phyloP scores from a whole-genome alignment of 371 early-diverging fungal genomes.

The Mucor piriformis region DNA sequence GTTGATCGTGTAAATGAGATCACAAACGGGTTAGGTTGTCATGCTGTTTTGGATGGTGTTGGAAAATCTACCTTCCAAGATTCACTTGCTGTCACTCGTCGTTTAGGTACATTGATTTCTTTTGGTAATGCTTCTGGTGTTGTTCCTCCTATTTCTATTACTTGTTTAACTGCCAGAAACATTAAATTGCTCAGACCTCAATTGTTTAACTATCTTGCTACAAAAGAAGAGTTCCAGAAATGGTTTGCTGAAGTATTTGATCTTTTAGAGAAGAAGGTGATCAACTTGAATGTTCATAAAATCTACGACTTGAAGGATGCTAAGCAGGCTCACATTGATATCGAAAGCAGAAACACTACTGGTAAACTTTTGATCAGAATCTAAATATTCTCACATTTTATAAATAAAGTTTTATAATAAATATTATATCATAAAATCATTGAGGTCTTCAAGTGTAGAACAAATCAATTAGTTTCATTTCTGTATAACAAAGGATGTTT shows the following conservation, averaged over 20 bases:
- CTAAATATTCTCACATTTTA: too few species aligned
- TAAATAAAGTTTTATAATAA: too few species aligned
- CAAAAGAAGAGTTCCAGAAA: slow-evolving; percentile 69
- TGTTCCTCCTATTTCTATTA: slow-evolving; percentile 74
- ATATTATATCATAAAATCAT: too few species aligned
- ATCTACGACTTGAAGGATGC: slow-evolving; percentile 75
- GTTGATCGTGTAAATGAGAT: slow-evolving; percentile 74
- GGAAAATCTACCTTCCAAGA: slow-evolving; percentile 87
- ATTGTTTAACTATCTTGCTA: slow-evolving; percentile 72
- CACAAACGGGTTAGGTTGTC: slow-evolving; percentile 78
- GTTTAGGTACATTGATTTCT: slow-evolving; percentile 83
- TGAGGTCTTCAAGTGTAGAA: too few species aligned
- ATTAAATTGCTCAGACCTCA: slow-evolving; percentile 79
- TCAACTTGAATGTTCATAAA: slow-evolving; percentile 74
- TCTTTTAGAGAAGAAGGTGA: slow-evolving; percentile 52
- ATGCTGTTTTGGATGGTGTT: slow-evolving; percentile 91
- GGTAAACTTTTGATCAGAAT: slow-evolving; percentile 73
- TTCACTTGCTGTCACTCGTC: slow-evolving; percentile 70
- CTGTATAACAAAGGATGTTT: too few species aligned
- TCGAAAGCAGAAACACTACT: slow-evolving; percentile 75
- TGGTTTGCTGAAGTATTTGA: slow-evolving; percentile 64
- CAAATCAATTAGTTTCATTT: too few species aligned
- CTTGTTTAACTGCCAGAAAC: slow-evolving; percentile 70
- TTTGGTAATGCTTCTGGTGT: slow-evolving; percentile 94
- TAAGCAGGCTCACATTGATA: slow-evolving; percentile 78